Evolutionary conservation across 202 grass and related monocot genomes (phyloP).

Genomic region (Cymbopogon flexuosus): DNA sequence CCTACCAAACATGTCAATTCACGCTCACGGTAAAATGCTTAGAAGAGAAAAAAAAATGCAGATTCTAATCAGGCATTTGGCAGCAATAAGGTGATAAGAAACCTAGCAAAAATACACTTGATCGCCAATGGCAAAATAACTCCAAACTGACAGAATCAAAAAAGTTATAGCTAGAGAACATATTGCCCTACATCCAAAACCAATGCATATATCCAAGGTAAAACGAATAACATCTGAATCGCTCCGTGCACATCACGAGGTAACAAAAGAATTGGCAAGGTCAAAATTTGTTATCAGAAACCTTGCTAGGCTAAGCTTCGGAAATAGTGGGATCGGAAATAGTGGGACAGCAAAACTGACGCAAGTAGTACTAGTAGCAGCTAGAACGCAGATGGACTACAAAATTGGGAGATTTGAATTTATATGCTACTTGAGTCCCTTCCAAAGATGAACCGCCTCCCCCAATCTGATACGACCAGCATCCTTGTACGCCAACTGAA

Average conservation of each 20-base stretch:
- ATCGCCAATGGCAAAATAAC: background rate
- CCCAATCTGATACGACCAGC: slow-evolving; percentile 55
- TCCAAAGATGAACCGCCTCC: slow-evolving; percentile 52
- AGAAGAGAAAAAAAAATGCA: background rate
- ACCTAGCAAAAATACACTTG: background rate
- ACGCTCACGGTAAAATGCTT: background rate
- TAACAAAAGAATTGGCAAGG: slow-evolving; percentile 15
- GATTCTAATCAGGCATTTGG: background rate
- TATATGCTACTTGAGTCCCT: slow-evolving; percentile 68
- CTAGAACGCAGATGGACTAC: background rate
- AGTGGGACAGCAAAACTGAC: slow-evolving; percentile 9
- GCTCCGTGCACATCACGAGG: background rate
- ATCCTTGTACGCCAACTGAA: slow-evolving; percentile 72
- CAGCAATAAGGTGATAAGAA: background rate
- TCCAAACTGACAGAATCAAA: background rate
- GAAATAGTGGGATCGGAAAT: slow-evolving; percentile 26
- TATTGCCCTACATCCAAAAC: background rate
- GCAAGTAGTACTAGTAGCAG: background rate
- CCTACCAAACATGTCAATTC: background rate
- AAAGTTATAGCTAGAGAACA: background rate
- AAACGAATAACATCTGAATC: background rate
- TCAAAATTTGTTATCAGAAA: slow-evolving; percentile 19
- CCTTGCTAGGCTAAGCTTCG: slow-evolving; percentile 30
- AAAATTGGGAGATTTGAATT: background rate
- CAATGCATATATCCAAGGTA: background rate